Conservation (phyloP, 352 stramenopile genomes). For the Saprolegnia parasitica region DNA sequence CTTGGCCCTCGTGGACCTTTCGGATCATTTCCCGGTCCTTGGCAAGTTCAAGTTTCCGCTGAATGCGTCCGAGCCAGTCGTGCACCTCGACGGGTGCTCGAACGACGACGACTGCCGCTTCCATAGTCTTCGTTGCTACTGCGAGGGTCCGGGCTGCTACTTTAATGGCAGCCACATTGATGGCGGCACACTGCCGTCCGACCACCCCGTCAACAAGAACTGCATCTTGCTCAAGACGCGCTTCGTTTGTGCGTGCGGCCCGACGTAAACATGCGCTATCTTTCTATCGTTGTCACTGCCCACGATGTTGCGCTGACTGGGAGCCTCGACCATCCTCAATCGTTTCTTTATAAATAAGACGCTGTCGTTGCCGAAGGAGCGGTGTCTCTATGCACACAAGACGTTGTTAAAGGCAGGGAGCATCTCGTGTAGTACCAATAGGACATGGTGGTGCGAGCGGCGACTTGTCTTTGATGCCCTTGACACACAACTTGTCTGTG, state of each 20-base stretch:
- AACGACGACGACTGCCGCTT: slow-evolving; percentile 68
- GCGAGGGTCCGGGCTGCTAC: slow-evolving; percentile 57
- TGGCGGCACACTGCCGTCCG: slow-evolving; percentile 48
- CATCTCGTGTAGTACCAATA: too few relatives aligned
- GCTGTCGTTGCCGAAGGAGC: too few relatives aligned
- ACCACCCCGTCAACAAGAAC: slow-evolving; percentile 68
- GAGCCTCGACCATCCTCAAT: too few relatives aligned
- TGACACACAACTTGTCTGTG: too few relatives aligned
- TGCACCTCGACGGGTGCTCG: slow-evolving; percentile 71
- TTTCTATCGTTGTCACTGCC: too few relatives aligned
- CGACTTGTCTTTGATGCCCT: too few relatives aligned
- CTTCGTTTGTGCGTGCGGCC: slow-evolving; percentile 58
- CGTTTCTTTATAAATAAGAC: too few relatives aligned
- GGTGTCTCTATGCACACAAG: too few relatives aligned
- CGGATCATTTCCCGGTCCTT: slow-evolving; percentile 74
- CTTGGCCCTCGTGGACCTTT: slow-evolving; percentile 62
- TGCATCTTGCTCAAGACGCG: slow-evolving; percentile 67
- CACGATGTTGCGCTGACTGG: too few relatives aligned
- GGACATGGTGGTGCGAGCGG: too few relatives aligned
- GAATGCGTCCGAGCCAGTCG: slow-evolving; percentile 49
- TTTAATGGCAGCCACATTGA: slow-evolving; percentile 51
- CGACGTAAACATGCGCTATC: slow-evolving; percentile 46
- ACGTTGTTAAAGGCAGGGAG: too few relatives aligned
- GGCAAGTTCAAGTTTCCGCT: slow-evolving; percentile 63
- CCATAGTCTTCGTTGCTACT: slow-evolving; percentile 64